phyloP scores from a whole-genome alignment of 2,329 filamentous ascomycete species.

The Aspergillus ochraceus region DNA sequence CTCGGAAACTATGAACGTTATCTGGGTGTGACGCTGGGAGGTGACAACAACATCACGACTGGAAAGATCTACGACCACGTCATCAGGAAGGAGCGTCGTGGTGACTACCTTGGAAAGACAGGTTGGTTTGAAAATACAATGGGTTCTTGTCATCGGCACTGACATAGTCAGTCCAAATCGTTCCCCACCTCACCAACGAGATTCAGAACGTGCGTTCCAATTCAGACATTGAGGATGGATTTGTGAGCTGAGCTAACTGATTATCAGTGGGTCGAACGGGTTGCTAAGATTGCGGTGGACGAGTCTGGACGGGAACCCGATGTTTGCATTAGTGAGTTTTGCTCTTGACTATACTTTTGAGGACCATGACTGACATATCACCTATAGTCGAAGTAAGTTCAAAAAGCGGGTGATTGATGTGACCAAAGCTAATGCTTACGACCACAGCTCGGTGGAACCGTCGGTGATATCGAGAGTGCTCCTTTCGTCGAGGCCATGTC shows the following conservation, averaged over 20 bases:
- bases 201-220: constrained; percentile 65
- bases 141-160: background rate
- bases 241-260: constrained; percentile 3
- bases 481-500: constrained; percentile 86
- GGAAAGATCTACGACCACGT: constrained; percentile 94
- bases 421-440: background rate
- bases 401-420: background rate
- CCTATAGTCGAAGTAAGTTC: constrained; percentile 20
- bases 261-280: constrained; percentile 72
- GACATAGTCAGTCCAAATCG: constrained; percentile 66
- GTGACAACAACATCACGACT: constrained; percentile 95
- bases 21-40: constrained; percentile 75
- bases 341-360: background rate
- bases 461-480: constrained; percentile 79
- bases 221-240: background rate
- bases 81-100: constrained; percentile 69
- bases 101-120: constrained; percentile 83
- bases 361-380: constrained; percentile 3
- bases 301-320: constrained; percentile 80
- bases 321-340: constrained; percentile 77
- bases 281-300: constrained; percentile 82
- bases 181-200: constrained; percentile 87
- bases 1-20: constrained; percentile 79
- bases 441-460: constrained; percentile 48
- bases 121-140: constrained; percentile 1